These are phyloP conservation scores for Diaporthe citriasiana DNA, from an alignment of 2,329 filamentous ascomycete species.

Conservation along the genomic window DNA sequence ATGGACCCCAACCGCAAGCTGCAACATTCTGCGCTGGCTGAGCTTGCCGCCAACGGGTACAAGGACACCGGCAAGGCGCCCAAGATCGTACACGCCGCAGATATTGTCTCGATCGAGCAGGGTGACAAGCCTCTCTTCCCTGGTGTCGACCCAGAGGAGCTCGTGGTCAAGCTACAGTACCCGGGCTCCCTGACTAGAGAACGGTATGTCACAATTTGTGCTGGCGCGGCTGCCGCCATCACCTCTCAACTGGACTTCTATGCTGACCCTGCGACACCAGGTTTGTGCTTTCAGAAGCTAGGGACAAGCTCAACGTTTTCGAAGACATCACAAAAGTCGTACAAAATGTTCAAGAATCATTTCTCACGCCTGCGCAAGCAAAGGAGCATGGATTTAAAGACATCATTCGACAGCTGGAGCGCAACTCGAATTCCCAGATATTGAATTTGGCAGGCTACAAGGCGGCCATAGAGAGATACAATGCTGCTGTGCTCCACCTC, in stretches of 20 bases:
- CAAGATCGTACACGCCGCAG: constrained; percentile 70
- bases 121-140: constrained; percentile 65
- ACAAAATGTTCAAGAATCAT: constrained; percentile 79
- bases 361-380: constrained; percentile 79
- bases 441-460: constrained; percentile 78
- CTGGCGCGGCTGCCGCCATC: neutral
- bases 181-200: constrained; percentile 69
- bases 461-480: constrained; percentile 81
- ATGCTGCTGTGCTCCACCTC: constrained; percentile 75
- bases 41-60: constrained; percentile 36
- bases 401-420: constrained; percentile 82
- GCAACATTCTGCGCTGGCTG: constrained; percentile 54
- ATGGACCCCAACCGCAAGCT: constrained; percentile 64
- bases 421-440: constrained; percentile 77
- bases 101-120: constrained; percentile 66
- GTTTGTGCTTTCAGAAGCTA: constrained; percentile 83
- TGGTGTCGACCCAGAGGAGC: constrained; percentile 64
- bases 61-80: constrained; percentile 57
- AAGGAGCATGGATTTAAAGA: constrained; percentile 73
- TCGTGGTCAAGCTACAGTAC: constrained; percentile 82
- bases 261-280: constrained; percentile 52
- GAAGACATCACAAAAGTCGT: constrained; percentile 81
- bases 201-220: constrained; percentile 45
- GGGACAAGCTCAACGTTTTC: constrained; percentile 83
- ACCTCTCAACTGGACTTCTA: neutral